Evolutionary conservation across 2,329 filamentous ascomycete species (phyloP), one percentile per base, ranked within the genome.

Genomic region (Cercospora brassicicola): DNA sequence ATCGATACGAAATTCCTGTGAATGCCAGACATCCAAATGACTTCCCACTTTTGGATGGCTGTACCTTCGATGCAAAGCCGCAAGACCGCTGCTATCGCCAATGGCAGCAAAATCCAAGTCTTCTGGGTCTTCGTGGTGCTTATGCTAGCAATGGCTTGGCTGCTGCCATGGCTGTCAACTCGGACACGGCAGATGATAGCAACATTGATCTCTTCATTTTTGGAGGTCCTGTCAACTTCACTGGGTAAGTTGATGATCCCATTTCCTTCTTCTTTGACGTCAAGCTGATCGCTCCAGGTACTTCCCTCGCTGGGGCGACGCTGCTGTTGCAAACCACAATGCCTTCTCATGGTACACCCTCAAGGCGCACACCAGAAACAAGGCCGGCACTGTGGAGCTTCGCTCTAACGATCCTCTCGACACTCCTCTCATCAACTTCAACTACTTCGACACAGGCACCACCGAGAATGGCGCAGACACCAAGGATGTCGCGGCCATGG

Each of bases 321-420:
- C 83, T 70, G 80, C 82, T 2, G 78, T 83, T 1, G 76, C 78
- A 0, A 82, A 79, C 51, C 79, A 79, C 2, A 80, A 80, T n/a
- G 80, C 82, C 69, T 84, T 79, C 78, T 78, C 79, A 18, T 85
- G 83, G 83, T 79, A 78, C 7, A 83, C 85, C 1, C 81, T 91
- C 62, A 89, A 90, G 89, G 84, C 86, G 0, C 88, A 90, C 72
- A 85, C 88, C 0, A 84, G 87, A 60, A 91, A 91, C 76, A 78
- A 77, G 76, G 82, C 77, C 5, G 90, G 90, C 4, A 85, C 83
- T 1, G 89, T 93, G 2, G 83, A 78, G 2, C 84, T 93, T 2
- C 81, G 81, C 11, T 89, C 86, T 0, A 79, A 84, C 0, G 85
- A 92, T 74, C 89, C 90, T 0, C 85, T 86, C 0, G 89, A 91